Percentiles rank a stretch among this genome's conserved stretches.
Conservation (phyloP, 306 rosid genomes). For the Vigna angularis region DNA sequence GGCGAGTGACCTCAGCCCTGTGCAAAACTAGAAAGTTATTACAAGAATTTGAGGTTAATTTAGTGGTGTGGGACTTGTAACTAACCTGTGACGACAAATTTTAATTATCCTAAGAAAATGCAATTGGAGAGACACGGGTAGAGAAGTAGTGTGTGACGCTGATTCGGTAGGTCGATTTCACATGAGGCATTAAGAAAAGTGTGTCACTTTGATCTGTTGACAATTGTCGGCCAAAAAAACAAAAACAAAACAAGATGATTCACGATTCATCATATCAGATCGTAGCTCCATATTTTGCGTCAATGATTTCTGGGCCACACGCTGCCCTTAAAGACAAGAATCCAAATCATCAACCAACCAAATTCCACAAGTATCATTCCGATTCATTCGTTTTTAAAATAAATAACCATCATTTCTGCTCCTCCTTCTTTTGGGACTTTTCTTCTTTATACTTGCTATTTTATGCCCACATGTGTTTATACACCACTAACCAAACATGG, state of each 20-base stretch:
- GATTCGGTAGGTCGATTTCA: conserved; percentile 20
- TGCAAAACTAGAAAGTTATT: no score
- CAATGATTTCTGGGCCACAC: conserved; percentile 44
- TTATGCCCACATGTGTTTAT: no score
- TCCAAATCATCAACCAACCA: conserved; percentile 37
- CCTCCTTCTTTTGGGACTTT: neutral
- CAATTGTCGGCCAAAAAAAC: conserved; percentile 32
- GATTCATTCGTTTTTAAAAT: neutral
- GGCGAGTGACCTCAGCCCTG: no score
- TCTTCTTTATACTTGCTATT: neutral
- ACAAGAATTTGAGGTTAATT: neutral
- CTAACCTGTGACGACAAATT: neutral
- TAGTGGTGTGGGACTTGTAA: neutral
- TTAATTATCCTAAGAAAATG: neutral
- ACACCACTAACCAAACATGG: conserved; percentile 11
- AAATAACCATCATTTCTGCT: neutral
- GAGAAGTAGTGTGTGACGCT: neutral
- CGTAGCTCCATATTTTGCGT: conserved; percentile 9
- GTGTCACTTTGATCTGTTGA: neutral
- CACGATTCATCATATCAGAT: neutral
- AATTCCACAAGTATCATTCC: neutral
- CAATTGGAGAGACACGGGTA: neutral
- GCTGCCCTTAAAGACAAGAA: conserved; percentile 29
- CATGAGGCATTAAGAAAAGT: conserved; percentile 1
- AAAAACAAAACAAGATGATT: neutral